phyloP scores from a whole-genome alignment of 2,329 filamentous ascomycete species.

The Botryotinia convoluta region DNA sequence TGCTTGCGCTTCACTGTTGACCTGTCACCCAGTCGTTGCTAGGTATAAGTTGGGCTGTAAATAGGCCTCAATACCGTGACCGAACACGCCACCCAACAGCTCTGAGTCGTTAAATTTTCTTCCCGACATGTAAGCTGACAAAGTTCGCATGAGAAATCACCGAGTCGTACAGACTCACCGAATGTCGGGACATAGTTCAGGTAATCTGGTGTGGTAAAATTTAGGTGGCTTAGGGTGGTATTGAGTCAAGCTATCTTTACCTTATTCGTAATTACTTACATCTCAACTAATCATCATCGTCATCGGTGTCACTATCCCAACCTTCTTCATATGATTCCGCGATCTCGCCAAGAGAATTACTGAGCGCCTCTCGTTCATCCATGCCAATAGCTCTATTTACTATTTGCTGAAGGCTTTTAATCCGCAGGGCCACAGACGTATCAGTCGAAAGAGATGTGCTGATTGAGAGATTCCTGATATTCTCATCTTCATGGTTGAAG shows the following conservation, averaged over 20 bases:
- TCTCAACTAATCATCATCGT: conserved; percentile 52
- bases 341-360: conserved; percentile 76
- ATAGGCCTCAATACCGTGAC: not conserved
- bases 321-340: conserved; percentile 87
- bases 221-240: conserved; percentile 10
- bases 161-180: not conserved
- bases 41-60: not conserved
- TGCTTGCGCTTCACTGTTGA: not conserved
- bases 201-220: not conserved
- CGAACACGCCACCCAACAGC: conserved; percentile 4
- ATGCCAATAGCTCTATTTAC: conserved; percentile 62
- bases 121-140: conserved; percentile 3
- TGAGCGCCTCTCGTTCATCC: conserved; percentile 81
- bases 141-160: not conserved
- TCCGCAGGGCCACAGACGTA: conserved; percentile 64
- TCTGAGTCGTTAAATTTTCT: conserved; percentile 1
- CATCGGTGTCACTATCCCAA: conserved; percentile 75
- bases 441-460: conserved; percentile 69
- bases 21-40: conserved; percentile 6
- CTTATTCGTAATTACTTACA: conserved; percentile 2
- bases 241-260: conserved; percentile 2
- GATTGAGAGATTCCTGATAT: conserved; percentile 45
- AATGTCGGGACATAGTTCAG: not conserved
- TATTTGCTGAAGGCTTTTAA: conserved; percentile 64
- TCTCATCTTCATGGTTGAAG: conserved; percentile 50